Conservation (phyloP, 108 stramenopile genomes). For the Mayamaea pseudoterrestris region DNA sequence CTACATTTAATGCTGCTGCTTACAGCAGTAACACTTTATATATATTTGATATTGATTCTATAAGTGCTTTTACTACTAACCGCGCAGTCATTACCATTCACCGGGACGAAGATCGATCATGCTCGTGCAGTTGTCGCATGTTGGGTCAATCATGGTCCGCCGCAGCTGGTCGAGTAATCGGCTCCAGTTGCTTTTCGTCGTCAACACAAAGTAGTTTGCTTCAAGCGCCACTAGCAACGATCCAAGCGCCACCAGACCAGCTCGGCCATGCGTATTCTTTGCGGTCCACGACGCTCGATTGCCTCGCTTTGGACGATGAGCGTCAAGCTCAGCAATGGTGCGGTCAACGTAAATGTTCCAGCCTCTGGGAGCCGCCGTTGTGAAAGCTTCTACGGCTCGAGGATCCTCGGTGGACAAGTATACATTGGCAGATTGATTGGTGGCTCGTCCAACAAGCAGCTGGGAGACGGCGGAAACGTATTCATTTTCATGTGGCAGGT, state of each 20-base stretch:
- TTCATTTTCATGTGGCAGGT: conserved; percentile 24
- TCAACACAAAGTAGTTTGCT: conserved; percentile 38
- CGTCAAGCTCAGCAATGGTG: conserved; percentile 25
- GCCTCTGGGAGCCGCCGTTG: conserved; percentile 9
- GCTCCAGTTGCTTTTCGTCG: conserved; percentile 49
- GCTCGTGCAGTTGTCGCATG: conserved; percentile 18
- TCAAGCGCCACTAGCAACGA: conserved; percentile 40
- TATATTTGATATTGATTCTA: no score
- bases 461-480: conserved; percentile 34
- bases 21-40: no score
- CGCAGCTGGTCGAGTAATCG: conserved; percentile 32
- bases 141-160: conserved; percentile 29
- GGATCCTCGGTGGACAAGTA: conserved; percentile 58
- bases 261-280: conserved; percentile 29
- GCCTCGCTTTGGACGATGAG: conserved; percentile 29
- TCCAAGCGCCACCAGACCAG: conserved; percentile 36
- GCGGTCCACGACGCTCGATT: conserved; percentile 32
- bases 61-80: no score
- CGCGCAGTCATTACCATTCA: conserved; percentile 25
- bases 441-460: not conserved
- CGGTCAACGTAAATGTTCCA: conserved; percentile 30
- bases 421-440: conserved; percentile 17
- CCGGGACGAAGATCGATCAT: conserved; percentile 35
- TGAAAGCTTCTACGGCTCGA: conserved; percentile 23
- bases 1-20: no score